These are phyloP conservation scores for Rhodomyrtus tomentosa DNA, from an alignment of 345 rosid genomes.

Conservation along the genomic window DNA sequence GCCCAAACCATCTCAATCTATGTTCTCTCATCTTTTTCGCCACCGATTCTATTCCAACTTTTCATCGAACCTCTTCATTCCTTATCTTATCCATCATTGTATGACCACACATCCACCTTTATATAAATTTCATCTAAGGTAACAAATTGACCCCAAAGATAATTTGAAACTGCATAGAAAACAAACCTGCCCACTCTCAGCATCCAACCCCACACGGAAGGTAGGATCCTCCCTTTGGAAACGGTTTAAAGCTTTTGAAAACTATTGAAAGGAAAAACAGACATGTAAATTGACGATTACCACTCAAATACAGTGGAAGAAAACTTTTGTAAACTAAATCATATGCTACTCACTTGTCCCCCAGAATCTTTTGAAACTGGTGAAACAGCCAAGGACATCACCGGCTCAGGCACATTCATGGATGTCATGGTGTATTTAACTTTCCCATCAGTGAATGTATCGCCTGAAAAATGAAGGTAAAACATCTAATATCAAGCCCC, in stretches of 20 bases:
- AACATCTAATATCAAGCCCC: background rate
- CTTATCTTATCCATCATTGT: too few species aligned
- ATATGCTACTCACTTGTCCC: conserved; percentile 65
- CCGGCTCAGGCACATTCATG: conserved; percentile 99
- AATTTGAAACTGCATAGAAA: background rate
- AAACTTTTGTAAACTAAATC: background rate
- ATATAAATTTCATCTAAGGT: too few species aligned
- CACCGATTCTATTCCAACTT: too few species aligned
- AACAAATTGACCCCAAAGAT: background rate
- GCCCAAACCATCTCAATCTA: too few species aligned
- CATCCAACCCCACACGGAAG: conserved; percentile 96
- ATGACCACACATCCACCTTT: too few species aligned
- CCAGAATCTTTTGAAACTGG: conserved; percentile 96
- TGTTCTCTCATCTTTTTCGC: too few species aligned
- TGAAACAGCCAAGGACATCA: conserved; percentile 94
- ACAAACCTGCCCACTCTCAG: conserved; percentile 91
- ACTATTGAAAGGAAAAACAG: conserved; percentile 23
- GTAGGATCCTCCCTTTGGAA: conserved; percentile 98
- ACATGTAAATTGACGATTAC: background rate
- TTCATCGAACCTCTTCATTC: too few species aligned
- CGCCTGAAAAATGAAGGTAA: conserved; percentile 32
- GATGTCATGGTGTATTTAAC: conserved; percentile 98
- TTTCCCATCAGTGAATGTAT: conserved; percentile 93
- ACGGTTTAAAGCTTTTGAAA: conserved; percentile 95
- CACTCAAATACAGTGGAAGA: background rate